A percentile compares a stretch with the other conserved stretches of the same genome.
Conservation (phyloP, 2,329 filamentous ascomycete species). For the Aspergillus ochraceus region DNA sequence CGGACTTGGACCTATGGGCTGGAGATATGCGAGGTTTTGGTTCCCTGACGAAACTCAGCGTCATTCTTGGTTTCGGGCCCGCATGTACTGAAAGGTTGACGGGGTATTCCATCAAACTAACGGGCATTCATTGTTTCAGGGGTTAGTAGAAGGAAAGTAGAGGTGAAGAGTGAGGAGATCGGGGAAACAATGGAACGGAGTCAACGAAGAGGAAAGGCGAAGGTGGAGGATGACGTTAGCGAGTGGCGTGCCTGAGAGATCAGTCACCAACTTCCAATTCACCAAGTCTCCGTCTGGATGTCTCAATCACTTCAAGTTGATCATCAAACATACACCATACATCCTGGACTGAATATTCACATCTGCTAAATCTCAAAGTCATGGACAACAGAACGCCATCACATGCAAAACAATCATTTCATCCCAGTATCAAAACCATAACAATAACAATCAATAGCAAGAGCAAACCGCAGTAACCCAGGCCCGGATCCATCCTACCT, state of each 20-base stretch:
- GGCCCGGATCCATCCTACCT: not conserved
- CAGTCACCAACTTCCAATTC: not conserved
- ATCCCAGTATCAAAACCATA: not conserved
- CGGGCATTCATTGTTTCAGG: not conserved
- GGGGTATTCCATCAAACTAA: not conserved
- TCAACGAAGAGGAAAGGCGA: not conserved
- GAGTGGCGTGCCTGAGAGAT: not conserved
- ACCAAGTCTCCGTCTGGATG: too few species aligned
- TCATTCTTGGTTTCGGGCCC: constrained; percentile 2
- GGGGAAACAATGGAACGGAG: not conserved
- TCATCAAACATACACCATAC: too few species aligned
- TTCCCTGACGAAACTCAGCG: constrained; percentile 1
- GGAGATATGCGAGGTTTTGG: not conserved
- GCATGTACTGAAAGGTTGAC: not conserved
- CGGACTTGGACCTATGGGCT: not conserved
- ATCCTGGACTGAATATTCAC: not conserved
- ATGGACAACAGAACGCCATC: constrained; percentile 6
- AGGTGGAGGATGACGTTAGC: constrained; percentile 13
- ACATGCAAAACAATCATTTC: constrained; percentile 4
- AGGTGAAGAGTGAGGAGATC: not conserved
- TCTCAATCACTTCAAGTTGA: too few species aligned
- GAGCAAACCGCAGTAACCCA: not conserved
- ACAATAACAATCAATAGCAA: constrained; percentile 3
- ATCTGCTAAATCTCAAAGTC: not conserved
- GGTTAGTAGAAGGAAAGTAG: not conserved